These are phyloP conservation scores for Gypsophila paniculata DNA, from an alignment of 179 eudicot species.

Conservation along the genomic window DNA sequence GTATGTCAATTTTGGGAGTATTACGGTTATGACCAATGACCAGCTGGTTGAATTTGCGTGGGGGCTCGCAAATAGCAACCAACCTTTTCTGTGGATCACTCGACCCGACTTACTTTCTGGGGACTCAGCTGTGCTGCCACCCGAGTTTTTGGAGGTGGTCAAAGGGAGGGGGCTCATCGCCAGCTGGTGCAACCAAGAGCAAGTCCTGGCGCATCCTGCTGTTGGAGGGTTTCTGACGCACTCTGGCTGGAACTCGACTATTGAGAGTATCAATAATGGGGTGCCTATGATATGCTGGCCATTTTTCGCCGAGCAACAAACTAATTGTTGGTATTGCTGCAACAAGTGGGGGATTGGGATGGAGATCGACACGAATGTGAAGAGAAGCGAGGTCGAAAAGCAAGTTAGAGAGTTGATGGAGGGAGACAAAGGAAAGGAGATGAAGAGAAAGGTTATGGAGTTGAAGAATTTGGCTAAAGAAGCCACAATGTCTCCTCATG, in stretches of 20 bases:
- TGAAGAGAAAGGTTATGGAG: neutral
- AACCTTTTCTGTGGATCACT: conserved; percentile 13
- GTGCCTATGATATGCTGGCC: conserved; percentile 18
- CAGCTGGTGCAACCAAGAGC: conserved; percentile 15
- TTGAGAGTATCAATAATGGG: neutral
- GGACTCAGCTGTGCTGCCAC: conserved; percentile 10
- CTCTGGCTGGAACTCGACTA: conserved; percentile 11
- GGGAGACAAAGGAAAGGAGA: neutral
- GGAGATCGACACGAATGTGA: conserved; percentile 14
- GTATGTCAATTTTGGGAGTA: conserved; percentile 12
- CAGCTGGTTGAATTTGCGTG: conserved; percentile 14
- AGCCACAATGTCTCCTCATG: neutral
- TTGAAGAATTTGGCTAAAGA: neutral
- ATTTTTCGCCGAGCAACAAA: conserved; percentile 15
- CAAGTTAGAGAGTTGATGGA: conserved; percentile 11
- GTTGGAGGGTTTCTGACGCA: conserved; percentile 9
- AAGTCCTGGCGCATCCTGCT: neutral
- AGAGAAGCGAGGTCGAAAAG: neutral
- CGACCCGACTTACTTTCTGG: neutral
- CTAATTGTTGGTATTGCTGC: conserved; percentile 12
- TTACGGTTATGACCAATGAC: conserved; percentile 11
- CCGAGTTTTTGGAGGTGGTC: conserved; percentile 13
- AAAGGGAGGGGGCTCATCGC: neutral
- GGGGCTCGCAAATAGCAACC: conserved; percentile 12
- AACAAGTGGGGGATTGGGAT: conserved; percentile 13